Percentiles rank a stretch among this genome's conserved stretches.
Evolutionary conservation across 257 asterid species (phyloP).

Genomic region (Przewalskia tangutica): DNA sequence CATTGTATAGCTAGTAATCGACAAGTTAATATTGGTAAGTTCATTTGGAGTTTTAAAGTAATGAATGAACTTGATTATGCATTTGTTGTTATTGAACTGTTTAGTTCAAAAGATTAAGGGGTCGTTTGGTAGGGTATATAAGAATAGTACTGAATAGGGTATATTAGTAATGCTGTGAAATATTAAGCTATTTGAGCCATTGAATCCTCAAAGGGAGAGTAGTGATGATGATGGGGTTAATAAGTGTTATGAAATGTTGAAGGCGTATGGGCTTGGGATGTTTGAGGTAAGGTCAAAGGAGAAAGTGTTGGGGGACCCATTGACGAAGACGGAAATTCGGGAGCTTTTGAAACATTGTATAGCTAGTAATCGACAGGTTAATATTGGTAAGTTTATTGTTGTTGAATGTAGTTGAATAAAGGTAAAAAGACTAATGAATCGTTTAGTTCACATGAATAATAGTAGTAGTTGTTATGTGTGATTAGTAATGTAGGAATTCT

Average conservation of each 20-base stretch:
- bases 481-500: neutral
- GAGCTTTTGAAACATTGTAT: constrained; percentile 48
- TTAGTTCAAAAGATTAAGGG: too few species aligned
- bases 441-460: neutral
- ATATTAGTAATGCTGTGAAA: too few species aligned
- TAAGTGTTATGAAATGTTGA: constrained; percentile 57
- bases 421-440: neutral
- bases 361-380: constrained; percentile 75
- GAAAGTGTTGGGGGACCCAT: constrained; percentile 64
- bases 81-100: neutral
- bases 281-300: constrained; percentile 35
- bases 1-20: constrained; percentile 48
- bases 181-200: too few species aligned
- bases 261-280: constrained; percentile 49
- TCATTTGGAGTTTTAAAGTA: neutral
- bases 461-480: neutral
- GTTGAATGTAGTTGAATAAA: too few species aligned
- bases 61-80: neutral
- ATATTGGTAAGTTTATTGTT: constrained; percentile 46
- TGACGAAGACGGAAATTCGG: constrained; percentile 45
- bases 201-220: too few species aligned
- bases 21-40: constrained; percentile 85
- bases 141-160: too few species aligned
- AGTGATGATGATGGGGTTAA: neutral
- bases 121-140: too few species aligned